phyloP scores from a whole-genome alignment of 495 filamentous ascomycete genomes.

The Neurospora sp. region DNA sequence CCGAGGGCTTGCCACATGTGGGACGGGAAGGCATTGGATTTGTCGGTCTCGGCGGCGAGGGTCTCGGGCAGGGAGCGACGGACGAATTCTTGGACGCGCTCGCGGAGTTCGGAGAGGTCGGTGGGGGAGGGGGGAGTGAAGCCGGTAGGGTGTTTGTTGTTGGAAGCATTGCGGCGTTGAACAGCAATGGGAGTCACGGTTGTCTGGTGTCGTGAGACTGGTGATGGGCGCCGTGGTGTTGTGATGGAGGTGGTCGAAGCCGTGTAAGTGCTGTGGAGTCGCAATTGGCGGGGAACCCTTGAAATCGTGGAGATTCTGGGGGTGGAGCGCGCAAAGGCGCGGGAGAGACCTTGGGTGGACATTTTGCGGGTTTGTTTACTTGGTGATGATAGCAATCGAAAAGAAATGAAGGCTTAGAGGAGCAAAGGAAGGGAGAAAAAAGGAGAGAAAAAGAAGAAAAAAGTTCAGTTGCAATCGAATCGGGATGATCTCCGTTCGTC shows the following conservation, averaged over 20 bases:
- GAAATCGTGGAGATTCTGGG: not conserved
- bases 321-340: constrained; percentile 24
- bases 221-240: constrained; percentile 5
- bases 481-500: not conserved
- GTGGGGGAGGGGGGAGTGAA: constrained; percentile 66
- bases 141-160: constrained; percentile 80
- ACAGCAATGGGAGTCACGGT: not conserved
- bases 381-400: not conserved
- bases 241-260: not conserved
- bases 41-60: constrained; percentile 72
- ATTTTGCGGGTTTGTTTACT: constrained; percentile 7
- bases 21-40: constrained; percentile 75
- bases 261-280: constrained; percentile 3
- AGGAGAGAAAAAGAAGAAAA: not conserved
- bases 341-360: constrained; percentile 20
- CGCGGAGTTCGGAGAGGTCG: constrained; percentile 77
- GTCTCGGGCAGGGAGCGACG: constrained; percentile 77
- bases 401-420: not conserved
- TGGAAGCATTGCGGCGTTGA: constrained; percentile 21
- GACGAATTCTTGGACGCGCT: constrained; percentile 87
- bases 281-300: constrained; percentile 4
- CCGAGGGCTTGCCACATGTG: constrained; percentile 94
- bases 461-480: not conserved
- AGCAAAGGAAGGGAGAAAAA: not conserved
- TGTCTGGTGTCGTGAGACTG: not conserved